Percentiles rank a stretch among this genome's conserved stretches.
Conservation (phyloP, 2,329 filamentous ascomycete species). For the Trichophyton verrucosum region DNA sequence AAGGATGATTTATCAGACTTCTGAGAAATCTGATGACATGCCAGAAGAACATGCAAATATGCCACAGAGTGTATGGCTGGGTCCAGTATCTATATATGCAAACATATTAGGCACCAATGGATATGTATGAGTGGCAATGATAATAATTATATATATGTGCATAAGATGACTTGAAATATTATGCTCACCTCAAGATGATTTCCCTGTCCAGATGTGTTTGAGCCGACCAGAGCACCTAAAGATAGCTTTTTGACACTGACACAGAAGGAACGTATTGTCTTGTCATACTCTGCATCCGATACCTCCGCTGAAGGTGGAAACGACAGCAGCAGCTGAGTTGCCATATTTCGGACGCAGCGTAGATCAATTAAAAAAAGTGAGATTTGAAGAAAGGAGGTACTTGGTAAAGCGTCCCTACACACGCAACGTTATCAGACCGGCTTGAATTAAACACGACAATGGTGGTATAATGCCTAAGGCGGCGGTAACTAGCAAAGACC, state of each 20-base stretch:
- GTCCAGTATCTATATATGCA: slow-evolving; percentile 28
- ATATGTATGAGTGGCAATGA: not conserved
- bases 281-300: slow-evolving; percentile 34
- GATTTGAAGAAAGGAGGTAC: not conserved
- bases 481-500: not conserved
- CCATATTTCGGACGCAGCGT: not conserved
- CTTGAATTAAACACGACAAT: not conserved
- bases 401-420: not conserved
- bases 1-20: slow-evolving; percentile 28
- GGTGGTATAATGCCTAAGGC: not conserved
- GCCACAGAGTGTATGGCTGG: slow-evolving; percentile 47
- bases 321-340: slow-evolving; percentile 19
- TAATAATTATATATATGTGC: not conserved
- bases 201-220: slow-evolving; percentile 22
- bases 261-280: slow-evolving; percentile 29
- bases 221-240: slow-evolving; percentile 21
- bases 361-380: not conserved
- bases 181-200: slow-evolving; percentile 25
- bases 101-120: not conserved
- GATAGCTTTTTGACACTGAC: slow-evolving; percentile 26
- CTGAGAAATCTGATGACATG: slow-evolving; percentile 33
- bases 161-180: not conserved
- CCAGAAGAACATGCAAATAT: slow-evolving; percentile 44
- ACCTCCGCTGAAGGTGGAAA: slow-evolving; percentile 29
- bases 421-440: not conserved